A percentile compares a stretch with the other conserved stretches of the same genome.
These are phyloP conservation scores for Geotrichum candidum DNA, from an alignment of 1,139 yeast species.

Conservation along the genomic window DNA sequence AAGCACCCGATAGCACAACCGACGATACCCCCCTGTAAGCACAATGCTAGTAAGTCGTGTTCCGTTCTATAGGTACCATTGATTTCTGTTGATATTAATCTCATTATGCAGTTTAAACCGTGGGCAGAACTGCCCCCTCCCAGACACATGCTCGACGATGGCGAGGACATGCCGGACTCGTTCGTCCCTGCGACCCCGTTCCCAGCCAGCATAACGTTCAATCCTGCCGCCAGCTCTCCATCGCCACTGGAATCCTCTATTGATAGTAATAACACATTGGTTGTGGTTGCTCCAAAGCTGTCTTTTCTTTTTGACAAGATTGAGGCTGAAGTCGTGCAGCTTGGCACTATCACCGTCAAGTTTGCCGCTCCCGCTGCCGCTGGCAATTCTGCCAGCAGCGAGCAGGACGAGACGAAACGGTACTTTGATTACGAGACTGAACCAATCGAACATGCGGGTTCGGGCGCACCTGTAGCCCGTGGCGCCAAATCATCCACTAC, in stretches of 20 bases:
- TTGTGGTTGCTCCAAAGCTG: conserved; percentile 23
- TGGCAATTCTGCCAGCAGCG: not conserved
- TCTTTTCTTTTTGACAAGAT: conserved; percentile 9
- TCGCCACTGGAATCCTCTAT: not conserved
- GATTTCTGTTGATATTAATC: not conserved
- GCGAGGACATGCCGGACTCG: conserved; percentile 36
- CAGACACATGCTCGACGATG: conserved; percentile 47
- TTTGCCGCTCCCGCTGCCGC: not conserved
- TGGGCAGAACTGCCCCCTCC: conserved; percentile 49
- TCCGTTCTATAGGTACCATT: not conserved
- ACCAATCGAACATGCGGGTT: not conserved
- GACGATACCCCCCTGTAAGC: not conserved
- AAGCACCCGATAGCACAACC: not conserved
- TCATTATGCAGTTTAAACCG: conserved; percentile 46
- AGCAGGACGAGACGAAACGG: conserved; percentile 5
- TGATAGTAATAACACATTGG: conserved; percentile 9
- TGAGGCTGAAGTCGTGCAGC: conserved; percentile 1
- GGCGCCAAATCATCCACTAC: not conserved
- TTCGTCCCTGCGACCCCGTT: not conserved
- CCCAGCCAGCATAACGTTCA: not conserved
- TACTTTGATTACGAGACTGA: conserved; percentile 5
- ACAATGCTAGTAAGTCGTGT: conserved; percentile 11
- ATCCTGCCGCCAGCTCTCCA: not conserved
- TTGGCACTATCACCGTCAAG: conserved; percentile 4
- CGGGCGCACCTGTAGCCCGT: not conserved